Conservation (phyloP, 495 filamentous ascomycete species). For the Talaromyces thailandensis region DNA sequence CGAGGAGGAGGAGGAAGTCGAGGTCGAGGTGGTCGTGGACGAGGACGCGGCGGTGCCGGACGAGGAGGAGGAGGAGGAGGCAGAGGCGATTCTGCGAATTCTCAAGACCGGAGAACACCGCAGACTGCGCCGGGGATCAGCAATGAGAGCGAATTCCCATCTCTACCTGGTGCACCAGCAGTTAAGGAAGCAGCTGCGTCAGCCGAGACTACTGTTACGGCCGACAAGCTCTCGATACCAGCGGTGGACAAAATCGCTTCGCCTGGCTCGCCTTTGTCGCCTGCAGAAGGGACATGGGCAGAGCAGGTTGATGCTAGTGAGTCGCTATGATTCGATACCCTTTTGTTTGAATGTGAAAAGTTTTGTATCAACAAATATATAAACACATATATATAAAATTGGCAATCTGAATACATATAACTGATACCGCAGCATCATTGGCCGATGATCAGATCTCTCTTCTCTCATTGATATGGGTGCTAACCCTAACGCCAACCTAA, state of each 20-base stretch:
- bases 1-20: slow-evolving; percentile 15
- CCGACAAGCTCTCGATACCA: neutral
- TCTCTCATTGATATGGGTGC: no score
- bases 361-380: neutral
- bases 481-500: slow-evolving; percentile 2
- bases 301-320: slow-evolving; percentile 19
- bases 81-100: slow-evolving; percentile 11
- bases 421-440: neutral
- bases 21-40: slow-evolving; percentile 15
- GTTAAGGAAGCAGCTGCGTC: neutral
- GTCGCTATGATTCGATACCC: neutral
- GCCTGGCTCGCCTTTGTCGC: slow-evolving; percentile 13
- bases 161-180: slow-evolving; percentile 21
- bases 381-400: neutral
- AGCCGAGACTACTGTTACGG: neutral
- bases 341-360: neutral
- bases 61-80: slow-evolving; percentile 22
- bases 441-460: neutral
- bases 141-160: slow-evolving; percentile 33
- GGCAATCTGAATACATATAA: neutral
- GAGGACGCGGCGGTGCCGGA: slow-evolving; percentile 25
- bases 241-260: neutral
- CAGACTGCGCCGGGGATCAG: slow-evolving; percentile 16
- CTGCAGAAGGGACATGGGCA: slow-evolving; percentile 19
- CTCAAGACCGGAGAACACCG: slow-evolving; percentile 11